These are phyloP conservation scores for Tylopilus balloui DNA, from an alignment of 768 basidiomycete species.

Conservation along the genomic window DNA sequence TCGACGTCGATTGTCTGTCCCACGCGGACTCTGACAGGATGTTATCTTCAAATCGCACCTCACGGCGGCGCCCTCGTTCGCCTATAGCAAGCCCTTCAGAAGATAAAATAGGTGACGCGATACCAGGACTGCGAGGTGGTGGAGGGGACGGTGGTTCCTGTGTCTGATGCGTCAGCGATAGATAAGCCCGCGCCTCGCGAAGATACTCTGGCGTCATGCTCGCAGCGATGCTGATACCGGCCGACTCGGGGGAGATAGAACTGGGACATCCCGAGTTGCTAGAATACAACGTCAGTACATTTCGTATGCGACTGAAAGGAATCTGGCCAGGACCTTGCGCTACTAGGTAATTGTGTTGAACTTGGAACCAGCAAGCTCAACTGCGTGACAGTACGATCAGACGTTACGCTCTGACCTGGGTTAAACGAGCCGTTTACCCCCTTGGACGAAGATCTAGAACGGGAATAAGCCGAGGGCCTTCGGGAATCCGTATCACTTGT, in stretches of 20 bases:
- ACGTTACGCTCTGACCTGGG: slow-evolving; percentile 2
- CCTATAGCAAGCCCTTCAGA: slow-evolving; percentile 28
- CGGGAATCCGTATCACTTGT: slow-evolving; percentile 22
- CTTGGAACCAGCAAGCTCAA: slow-evolving; percentile 29
- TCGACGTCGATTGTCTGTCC: slow-evolving; percentile 31
- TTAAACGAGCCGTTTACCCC: slow-evolving; percentile 7
- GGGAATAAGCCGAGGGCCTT: slow-evolving; percentile 9
- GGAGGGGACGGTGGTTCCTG: slow-evolving; percentile 12
- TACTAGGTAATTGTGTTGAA: slow-evolving; percentile 7
- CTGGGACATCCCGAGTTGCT: slow-evolving; percentile 28
- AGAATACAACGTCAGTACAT: slow-evolving; percentile 3
- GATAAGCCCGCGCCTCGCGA: slow-evolving; percentile 31
- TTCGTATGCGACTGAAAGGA: background rate
- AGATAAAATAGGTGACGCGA: slow-evolving; percentile 29
- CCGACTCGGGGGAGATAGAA: slow-evolving; percentile 33
- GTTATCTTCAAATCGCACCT: slow-evolving; percentile 33
- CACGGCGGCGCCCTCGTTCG: slow-evolving; percentile 28
- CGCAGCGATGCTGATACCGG: slow-evolving; percentile 28
- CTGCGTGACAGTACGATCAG: slow-evolving; percentile 19
- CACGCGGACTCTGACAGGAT: slow-evolving; percentile 29
- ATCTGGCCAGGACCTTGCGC: slow-evolving; percentile 13
- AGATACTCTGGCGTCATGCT: slow-evolving; percentile 32
- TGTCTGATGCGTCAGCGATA: slow-evolving; percentile 26
- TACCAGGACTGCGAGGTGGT: slow-evolving; percentile 17
- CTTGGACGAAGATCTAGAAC: slow-evolving; percentile 9